Base-by-base conservation (phyloP, 2,329 filamentous ascomycete genomes). In the Penicillium sp. region DNA sequence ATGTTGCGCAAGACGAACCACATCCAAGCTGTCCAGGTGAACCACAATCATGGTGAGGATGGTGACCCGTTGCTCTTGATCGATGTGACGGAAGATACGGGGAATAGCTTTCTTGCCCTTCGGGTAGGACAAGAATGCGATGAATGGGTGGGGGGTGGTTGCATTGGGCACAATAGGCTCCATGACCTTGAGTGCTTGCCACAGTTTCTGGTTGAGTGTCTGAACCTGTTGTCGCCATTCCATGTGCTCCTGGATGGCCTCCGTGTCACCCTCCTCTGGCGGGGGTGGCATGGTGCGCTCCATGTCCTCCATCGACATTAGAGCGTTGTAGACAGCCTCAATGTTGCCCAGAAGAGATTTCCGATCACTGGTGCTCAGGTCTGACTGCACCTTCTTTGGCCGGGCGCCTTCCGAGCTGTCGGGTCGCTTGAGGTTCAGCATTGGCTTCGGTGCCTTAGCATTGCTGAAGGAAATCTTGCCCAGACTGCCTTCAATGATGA, bases 381-480 rank as follows among this genome's bases (percentile, higher is more conserved):
- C 73, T 1, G 78, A 74, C 57, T 80, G 79, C 29, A 70, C 66
- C 63, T 79, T 82, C 62, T 78, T 80, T 11, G 68, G 77, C 52
- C 84, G 80, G 27, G 77, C 71, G 55, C 88, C 84, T 45, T 86
- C 84, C 42, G 79, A 80, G 62, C 82, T 87, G 50, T 97, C 93
- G 21, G 86, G 82, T 31, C 93, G 90, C 81, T 96, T 98, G 79
- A 99, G 93, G 73, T 96, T 99, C 49, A 99, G 86, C 56, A 98
- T 81, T 16, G 93, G 92, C 75, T 96, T 95, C 0, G 95, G 95
- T 0, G 95, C 96, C 81, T 98, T 99, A 48, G 95, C 91, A 69
- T 99, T 99, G 81, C 93, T 97, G 79, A 98, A 99, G 0, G 93
- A 96, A 56, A 99, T 99, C 80, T 98, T 99, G 64, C 95, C 95